Base-by-base conservation (phyloP, 2,329 filamentous ascomycete genomes). In the Rhinocladiella mackenziei region DNA sequence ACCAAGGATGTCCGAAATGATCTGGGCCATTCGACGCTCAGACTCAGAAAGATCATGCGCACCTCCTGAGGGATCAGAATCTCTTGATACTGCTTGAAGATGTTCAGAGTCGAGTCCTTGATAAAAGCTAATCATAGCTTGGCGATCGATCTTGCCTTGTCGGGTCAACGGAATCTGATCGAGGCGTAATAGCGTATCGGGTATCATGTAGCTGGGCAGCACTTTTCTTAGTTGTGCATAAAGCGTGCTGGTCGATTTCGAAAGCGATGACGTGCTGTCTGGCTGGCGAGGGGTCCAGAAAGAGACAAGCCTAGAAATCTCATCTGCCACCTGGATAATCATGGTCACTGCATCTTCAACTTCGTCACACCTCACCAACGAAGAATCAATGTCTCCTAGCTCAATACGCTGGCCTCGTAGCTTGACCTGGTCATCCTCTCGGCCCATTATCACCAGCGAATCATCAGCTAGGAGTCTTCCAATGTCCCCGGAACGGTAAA, bases 401-500 rank as follows among this genome's bases (percentile, higher is more conserved):
- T 94, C 87, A 28, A 94, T 81, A 32, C 85, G 73, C 54, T 91
- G 84, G 0, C 89, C 88, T 32, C 86, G 77, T 7, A 94, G 72
- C 61, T 94, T 94, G 43, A 92, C 72, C 62, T 94, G 86, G 48
- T 84, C 84, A 55, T 94, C 88, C 15, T 83, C 70, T 26, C 87
- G 76, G 11, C 86, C 86, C 7, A 79, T 65, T 29, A 92, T 86
- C 3, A 86, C 64, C 5, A 96, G 71, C 0, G 82, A 84, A 0
- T 86, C 84, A 58, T 94, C 84, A 0, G 80, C 72, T 6, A 95
- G 75, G 67, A 95, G 77, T 14, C 87, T 75, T 0, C 88, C 89
- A 56, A 87, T 73, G 57, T 96, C 89, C 0, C 89, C 89, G 23
- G 84, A 89, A 9, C 86, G 78, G 59, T 94, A 95, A 0, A 96